Base-by-base conservation (phyloP, 1,284 basidiomycete species). In the Coniferiporia sulphurascens region DNA sequence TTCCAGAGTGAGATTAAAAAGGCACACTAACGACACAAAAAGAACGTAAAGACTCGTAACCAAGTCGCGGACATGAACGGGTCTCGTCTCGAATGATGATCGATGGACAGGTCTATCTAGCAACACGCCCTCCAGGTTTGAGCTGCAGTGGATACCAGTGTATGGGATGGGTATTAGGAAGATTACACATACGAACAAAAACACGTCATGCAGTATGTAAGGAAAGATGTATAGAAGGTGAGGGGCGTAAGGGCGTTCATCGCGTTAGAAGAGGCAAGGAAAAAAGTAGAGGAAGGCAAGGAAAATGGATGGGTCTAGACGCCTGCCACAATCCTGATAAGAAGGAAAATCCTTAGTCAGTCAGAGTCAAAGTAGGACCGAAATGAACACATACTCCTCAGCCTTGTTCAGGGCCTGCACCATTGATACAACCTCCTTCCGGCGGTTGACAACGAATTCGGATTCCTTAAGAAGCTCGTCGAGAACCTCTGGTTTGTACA, bases 401-500 rank as follows among this genome's bases (percentile, higher is more conserved):
- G 93, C 93, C 78, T 94, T 91, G 74, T 93, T 94, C 62, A 96
- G 78, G 35, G 93, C 94, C 52, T 84, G 78, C 52, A 96, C 85
- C 93, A 95, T 95, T 67, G 84, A 80, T 63, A 91, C 81, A 64
- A 93, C 90, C 74, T 97, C 94, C 77, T 93, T 93, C 73, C 93
- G 83, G 69, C 93, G 79, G 72, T 78, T 86, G 46, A 94, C 86
- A 59, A 95, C 88, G 64, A 78, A 85, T 69, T 93, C 91, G 65
- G 89, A 92, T 79, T 97, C 94, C 78, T 96, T 96, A 69, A 97
- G 79, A 63, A 97, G 74, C 61, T 96, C 93, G 52, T 95, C 92
- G 34, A 98, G 79, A 10, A 95, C 91, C 34, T 97, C 94, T 3
- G 93, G 88, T 73, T 94, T 92, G 77, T 95, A 95, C 32, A 95